phyloP scores from a whole-genome alignment of 352 stramenopile species.

The Pythium biforme region DNA sequence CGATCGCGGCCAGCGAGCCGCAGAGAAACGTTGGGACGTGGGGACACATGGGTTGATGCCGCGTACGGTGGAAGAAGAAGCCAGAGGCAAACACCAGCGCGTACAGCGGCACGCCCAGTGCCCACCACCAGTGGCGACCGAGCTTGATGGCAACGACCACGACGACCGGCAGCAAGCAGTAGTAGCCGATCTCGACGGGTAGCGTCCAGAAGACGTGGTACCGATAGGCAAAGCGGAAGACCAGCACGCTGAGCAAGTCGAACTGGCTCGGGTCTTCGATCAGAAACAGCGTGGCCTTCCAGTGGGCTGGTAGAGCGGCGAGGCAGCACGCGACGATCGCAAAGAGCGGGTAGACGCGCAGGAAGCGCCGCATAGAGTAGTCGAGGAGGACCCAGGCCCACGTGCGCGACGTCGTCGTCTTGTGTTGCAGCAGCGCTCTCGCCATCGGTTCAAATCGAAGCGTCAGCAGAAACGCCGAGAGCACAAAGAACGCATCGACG shows the following conservation, averaged over 20 bases:
- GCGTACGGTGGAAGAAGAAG: constrained; percentile 22
- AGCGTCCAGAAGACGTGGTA: constrained; percentile 56
- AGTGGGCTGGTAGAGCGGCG: background rate
- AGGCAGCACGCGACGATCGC: constrained; percentile 31
- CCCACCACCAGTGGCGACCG: constrained; percentile 37
- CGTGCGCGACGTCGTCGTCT: constrained; percentile 2
- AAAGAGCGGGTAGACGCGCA: constrained; percentile 59
- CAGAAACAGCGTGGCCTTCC: background rate
- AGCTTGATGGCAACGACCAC: constrained; percentile 21
- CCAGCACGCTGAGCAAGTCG: constrained; percentile 37
- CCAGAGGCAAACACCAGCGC: constrained; percentile 33
- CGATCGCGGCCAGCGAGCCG: constrained; percentile 34
- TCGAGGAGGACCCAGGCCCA: constrained; percentile 23
- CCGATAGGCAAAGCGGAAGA: constrained; percentile 32
- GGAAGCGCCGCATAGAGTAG: constrained; percentile 53
- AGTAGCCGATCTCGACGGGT: constrained; percentile 44
- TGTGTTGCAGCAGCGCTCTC: constrained; percentile 23
- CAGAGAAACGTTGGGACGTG: constrained; percentile 42
- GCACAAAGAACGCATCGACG: constrained; percentile 49
- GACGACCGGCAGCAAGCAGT: constrained; percentile 40
- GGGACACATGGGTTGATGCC: constrained; percentile 21
- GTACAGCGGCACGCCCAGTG: constrained; percentile 25
- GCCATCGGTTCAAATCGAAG: constrained; percentile 40
- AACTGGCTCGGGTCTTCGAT: constrained; percentile 23
- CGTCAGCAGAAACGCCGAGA: constrained; percentile 45